Conservation (phyloP, 2,329 filamentous ascomycete genomes). For the Cucurbitaria berberidis region DNA sequence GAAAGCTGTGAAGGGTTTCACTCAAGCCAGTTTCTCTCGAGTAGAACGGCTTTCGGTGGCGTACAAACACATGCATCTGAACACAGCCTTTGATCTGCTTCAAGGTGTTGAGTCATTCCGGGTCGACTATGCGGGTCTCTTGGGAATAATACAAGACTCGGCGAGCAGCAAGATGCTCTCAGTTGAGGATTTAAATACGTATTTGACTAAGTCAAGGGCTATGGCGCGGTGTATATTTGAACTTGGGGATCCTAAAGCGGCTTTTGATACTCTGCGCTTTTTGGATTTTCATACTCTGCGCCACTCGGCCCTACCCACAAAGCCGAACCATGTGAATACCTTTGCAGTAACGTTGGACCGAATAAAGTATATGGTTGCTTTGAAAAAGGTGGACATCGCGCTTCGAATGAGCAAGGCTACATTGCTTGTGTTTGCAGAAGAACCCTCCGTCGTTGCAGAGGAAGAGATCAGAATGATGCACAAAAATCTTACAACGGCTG, state of each 20-base stretch:
- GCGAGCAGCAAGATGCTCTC: not conserved
- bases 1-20: not conserved
- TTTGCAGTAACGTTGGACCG: not conserved
- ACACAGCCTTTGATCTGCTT: constrained; percentile 12
- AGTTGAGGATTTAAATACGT: not conserved
- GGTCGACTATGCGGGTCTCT: constrained; percentile 10
- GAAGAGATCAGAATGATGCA: not conserved
- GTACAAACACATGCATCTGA: constrained; percentile 14
- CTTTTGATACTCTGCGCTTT: not conserved
- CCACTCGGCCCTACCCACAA: no score
- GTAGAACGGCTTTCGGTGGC: constrained; percentile 3
- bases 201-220: not conserved
- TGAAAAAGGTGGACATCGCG: no score
- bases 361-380: not conserved
- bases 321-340: no score
- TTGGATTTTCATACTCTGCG: no score
- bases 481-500: not conserved
- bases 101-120: not conserved
- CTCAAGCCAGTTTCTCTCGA: not conserved
- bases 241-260: not conserved
- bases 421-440: not conserved
- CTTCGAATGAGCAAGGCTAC: not conserved
- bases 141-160: not conserved
- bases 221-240: not conserved
- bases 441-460: not conserved